Evolutionary conservation across 2,329 filamentous ascomycete species (phyloP).

Genomic region (Fusarium sp.): DNA sequence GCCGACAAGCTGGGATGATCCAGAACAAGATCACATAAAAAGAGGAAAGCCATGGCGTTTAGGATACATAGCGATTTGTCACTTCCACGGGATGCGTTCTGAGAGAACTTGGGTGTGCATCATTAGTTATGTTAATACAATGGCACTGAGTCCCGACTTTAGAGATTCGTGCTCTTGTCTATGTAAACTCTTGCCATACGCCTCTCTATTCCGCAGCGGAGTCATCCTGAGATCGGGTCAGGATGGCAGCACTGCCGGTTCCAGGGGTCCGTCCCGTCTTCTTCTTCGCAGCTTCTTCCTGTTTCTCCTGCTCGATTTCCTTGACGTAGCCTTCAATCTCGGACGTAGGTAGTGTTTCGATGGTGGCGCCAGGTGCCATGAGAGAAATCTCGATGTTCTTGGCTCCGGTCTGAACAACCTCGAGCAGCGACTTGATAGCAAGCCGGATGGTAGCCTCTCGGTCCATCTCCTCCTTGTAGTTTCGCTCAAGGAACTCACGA

Average conservation of each 20-base stretch:
- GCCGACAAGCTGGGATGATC: slow-evolving; percentile 78
- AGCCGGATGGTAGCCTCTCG: slow-evolving; percentile 95
- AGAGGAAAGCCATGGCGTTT: slow-evolving; percentile 45
- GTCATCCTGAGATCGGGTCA: slow-evolving; percentile 69
- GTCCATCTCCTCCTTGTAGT: slow-evolving; percentile 99
- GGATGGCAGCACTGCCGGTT: slow-evolving; percentile 76
- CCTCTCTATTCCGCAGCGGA: slow-evolving; percentile 51
- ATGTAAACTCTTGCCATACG: slow-evolving; percentile 33
- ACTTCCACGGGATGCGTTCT: slow-evolving; percentile 27
- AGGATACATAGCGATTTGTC: slow-evolving; percentile 41
- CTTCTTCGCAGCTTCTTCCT: slow-evolving; percentile 98
- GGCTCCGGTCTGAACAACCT: slow-evolving; percentile 97
- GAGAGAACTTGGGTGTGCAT: slow-evolving; percentile 37
- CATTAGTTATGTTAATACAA: slow-evolving; percentile 53
- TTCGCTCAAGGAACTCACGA: slow-evolving; percentile 96
- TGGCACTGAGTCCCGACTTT: slow-evolving; percentile 45
- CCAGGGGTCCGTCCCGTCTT: slow-evolving; percentile 83
- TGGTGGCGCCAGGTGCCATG: slow-evolving; percentile 90
- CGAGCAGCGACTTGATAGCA: slow-evolving; percentile 96
- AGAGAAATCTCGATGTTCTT: slow-evolving; percentile 99
- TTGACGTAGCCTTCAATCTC: slow-evolving; percentile 98
- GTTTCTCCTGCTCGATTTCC: slow-evolving; percentile 99
- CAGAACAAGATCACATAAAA: slow-evolving; percentile 34
- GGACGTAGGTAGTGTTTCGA: slow-evolving; percentile 95
- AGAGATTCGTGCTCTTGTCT: slow-evolving; percentile 42